phyloP scores from a whole-genome alignment of 805 yeast species.

The Kurtzmaniella cleridarum region DNA sequence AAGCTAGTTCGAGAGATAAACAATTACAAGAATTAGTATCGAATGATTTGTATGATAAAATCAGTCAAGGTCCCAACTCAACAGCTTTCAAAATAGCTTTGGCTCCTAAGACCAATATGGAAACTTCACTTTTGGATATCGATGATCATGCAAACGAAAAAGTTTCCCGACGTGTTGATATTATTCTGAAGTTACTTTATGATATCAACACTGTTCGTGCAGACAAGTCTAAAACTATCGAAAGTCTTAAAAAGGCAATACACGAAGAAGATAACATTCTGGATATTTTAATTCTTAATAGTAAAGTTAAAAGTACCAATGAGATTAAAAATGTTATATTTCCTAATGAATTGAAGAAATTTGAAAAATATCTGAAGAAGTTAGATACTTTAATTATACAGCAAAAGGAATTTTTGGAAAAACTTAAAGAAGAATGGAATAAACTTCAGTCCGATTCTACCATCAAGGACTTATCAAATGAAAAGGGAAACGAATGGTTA shows the following conservation, averaged over 20 bases:
- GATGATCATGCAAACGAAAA: constrained; percentile 42
- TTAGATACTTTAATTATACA: constrained; percentile 62
- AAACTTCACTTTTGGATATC: constrained; percentile 53
- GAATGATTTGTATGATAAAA: constrained; percentile 22
- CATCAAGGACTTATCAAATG: constrained; percentile 39
- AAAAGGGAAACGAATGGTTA: constrained; percentile 26
- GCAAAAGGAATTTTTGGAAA: constrained; percentile 47
- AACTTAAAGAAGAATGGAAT: constrained; percentile 26
- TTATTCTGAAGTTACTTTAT: constrained; percentile 52
- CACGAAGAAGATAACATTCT: constrained; percentile 78
- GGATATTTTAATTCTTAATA: constrained; percentile 60
- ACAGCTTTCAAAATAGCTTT: constrained; percentile 33
- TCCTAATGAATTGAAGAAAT: constrained; percentile 69
- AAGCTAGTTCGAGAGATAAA: constrained; percentile 57
- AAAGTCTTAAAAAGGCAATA: constrained; percentile 61
- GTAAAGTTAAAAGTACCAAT: constrained; percentile 48
- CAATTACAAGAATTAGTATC: constrained; percentile 43
- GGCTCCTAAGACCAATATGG: constrained; percentile 3
- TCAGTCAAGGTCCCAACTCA: constrained; percentile 39
- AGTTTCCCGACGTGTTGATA: constrained; percentile 32
- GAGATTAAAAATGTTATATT: constrained; percentile 55
- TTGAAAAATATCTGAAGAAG: constrained; percentile 60
- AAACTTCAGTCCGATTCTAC: constrained; percentile 20
- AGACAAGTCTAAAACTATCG: constrained; percentile 57
- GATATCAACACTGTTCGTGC: constrained; percentile 58